Percentiles rank a stretch among this genome's conserved stretches.
These are phyloP conservation scores for Inga oerstediana DNA, from an alignment of 306 rosid species.

Conservation along the genomic window DNA sequence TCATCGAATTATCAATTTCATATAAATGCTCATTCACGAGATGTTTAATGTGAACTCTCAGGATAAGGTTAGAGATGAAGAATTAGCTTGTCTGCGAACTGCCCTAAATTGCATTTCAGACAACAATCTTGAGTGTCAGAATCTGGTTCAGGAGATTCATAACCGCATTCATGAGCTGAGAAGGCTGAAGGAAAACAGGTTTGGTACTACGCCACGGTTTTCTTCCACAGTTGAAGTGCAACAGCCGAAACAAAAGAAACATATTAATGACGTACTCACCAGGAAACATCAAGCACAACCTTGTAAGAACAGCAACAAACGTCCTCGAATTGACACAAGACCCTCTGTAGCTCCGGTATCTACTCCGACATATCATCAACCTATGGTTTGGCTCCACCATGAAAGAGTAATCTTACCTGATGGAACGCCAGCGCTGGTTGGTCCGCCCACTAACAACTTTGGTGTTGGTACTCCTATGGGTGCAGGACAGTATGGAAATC, in stretches of 20 bases:
- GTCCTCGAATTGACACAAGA: slow-evolving; percentile 21
- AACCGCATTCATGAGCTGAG: slow-evolving; percentile 35
- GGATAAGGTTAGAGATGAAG: slow-evolving; percentile 43
- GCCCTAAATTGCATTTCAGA: slow-evolving; percentile 50
- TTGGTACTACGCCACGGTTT: not conserved
- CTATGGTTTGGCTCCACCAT: not conserved
- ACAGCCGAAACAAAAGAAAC: not conserved
- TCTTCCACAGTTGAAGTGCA: slow-evolving; percentile 2
- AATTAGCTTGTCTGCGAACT: slow-evolving; percentile 38
- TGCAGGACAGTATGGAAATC: not conserved
- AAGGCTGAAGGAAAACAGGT: slow-evolving; percentile 27
- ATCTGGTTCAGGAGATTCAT: slow-evolving; percentile 36
- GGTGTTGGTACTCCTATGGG: not conserved
- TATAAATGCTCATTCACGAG: not conserved
- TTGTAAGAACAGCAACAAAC: slow-evolving; percentile 33
- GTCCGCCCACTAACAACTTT: not conserved
- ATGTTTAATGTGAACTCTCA: slow-evolving; percentile 32
- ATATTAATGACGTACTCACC: not conserved
- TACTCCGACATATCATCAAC: not conserved
- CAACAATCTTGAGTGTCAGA: slow-evolving; percentile 40
- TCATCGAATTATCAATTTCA: slow-evolving; percentile 19
- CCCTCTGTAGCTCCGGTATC: not conserved
- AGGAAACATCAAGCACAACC: not conserved
- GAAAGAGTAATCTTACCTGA: not conserved
- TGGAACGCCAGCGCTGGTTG: not conserved